Evolutionary conservation across 257 asterid species (phyloP).

Genomic region (Verbascum thapsus): DNA sequence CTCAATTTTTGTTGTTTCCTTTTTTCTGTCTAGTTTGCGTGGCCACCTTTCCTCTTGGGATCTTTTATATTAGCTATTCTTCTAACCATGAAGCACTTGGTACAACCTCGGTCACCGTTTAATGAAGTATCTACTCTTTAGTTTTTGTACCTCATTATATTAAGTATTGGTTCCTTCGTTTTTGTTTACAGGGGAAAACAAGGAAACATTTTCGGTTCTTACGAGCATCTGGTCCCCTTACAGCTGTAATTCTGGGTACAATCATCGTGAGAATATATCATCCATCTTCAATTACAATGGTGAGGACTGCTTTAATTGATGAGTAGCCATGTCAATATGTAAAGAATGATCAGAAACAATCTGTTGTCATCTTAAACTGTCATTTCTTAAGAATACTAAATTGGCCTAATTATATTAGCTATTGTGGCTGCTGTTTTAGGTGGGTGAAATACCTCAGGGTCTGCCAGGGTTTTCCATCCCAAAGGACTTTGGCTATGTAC

Average conservation of each 20-base stretch:
- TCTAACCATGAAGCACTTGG: constrained; percentile 89
- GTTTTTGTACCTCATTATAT: constrained; percentile 25
- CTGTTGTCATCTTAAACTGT: constrained; percentile 20
- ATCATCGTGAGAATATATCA: constrained; percentile 64
- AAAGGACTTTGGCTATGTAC: constrained; percentile 62
- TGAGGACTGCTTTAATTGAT: constrained; percentile 48
- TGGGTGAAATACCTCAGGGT: constrained; percentile 97
- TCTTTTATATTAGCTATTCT: constrained; percentile 71
- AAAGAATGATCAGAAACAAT: constrained; percentile 14
- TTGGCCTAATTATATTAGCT: constrained; percentile 8
- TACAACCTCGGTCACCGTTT: constrained; percentile 37
- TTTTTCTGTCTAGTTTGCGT: constrained; percentile 58
- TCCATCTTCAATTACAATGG: constrained; percentile 90
- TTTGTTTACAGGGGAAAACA: constrained; percentile 67
- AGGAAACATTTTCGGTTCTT: constrained; percentile 68
- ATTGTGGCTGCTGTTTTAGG: constrained; percentile 50
- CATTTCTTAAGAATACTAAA: constrained; percentile 1
- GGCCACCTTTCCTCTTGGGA: constrained; percentile 98
- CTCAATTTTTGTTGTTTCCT: constrained; percentile 22
- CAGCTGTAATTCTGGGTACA: constrained; percentile 93
- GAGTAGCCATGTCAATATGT: constrained; percentile 14
- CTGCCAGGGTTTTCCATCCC: constrained; percentile 91
- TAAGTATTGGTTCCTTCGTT: constrained; percentile 32
- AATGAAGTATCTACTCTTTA: constrained; percentile 19
- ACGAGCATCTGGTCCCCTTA: constrained; percentile 96